These are phyloP conservation scores for Globisporangium cystogenes DNA, from an alignment of 352 stramenopile species.

Conservation along the genomic window DNA sequence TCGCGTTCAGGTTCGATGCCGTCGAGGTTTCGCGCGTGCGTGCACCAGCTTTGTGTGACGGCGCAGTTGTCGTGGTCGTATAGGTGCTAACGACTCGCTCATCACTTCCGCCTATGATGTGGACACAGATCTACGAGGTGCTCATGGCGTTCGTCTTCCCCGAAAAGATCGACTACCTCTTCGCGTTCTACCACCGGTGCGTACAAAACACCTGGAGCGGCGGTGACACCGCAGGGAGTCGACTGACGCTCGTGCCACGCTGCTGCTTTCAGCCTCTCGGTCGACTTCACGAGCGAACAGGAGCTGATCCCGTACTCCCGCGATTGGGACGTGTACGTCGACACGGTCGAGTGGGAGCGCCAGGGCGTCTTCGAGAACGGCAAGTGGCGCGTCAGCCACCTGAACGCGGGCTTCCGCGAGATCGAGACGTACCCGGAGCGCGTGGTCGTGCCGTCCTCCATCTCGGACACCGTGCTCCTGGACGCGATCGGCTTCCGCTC, in stretches of 20 bases:
- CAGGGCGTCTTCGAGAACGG: conserved; percentile 64
- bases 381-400: conserved; percentile 54
- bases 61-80: background rate
- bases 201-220: too few species aligned
- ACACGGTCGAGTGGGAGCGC: conserved; percentile 61
- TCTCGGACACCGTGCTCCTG: conserved; percentile 86
- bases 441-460: conserved; percentile 87
- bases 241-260: too few species aligned
- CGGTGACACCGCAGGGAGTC: too few species aligned
- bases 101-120: background rate
- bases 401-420: conserved; percentile 71
- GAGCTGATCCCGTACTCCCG: conserved; percentile 46
- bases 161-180: conserved; percentile 79
- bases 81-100: background rate
- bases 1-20: conserved; percentile 73
- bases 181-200: conserved; percentile 77
- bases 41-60: background rate
- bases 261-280: conserved; percentile 28
- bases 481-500: conserved; percentile 72
- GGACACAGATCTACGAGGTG: conserved; percentile 59
- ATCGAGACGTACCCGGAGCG: conserved; percentile 93
- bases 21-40: conserved; percentile 60
- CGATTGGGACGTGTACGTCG: conserved; percentile 68
- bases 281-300: conserved; percentile 33
- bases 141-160: conserved; percentile 81